Evolutionary conservation across 768 basidiomycete species (phyloP).

Genomic region (Gloeopeniophorella convolvens): DNA sequence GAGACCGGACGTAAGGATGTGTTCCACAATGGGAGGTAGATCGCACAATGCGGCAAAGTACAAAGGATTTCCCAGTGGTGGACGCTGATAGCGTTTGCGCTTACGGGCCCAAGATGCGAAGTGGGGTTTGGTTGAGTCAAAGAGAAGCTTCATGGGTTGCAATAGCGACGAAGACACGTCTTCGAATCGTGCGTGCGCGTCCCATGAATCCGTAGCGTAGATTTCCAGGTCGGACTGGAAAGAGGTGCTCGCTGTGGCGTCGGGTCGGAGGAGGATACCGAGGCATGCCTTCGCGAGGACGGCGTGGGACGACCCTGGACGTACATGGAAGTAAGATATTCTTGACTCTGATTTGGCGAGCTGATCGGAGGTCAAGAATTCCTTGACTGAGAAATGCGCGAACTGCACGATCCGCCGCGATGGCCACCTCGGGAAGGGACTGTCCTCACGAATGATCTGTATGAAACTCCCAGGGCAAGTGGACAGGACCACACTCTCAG

Average conservation of each 20-base stretch:
- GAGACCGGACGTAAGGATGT: neutral
- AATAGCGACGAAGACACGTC: neutral
- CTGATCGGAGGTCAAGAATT: neutral
- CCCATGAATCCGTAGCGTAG: neutral
- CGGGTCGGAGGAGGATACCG: neutral
- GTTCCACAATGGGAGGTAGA: neutral
- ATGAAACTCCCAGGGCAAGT: too few relatives aligned
- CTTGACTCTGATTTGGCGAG: neutral
- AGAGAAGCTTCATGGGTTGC: neutral
- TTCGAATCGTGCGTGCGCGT: neutral
- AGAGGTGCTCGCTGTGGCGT: too few relatives aligned
- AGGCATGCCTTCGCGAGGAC: neutral
- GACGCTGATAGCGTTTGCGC: neutral
- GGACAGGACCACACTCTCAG: too few relatives aligned
- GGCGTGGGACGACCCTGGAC: neutral
- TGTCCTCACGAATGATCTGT: too few relatives aligned
- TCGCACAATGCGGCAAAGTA: neutral
- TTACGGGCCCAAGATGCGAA: neutral
- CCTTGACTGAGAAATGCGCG: neutral
- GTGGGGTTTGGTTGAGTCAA: neutral
- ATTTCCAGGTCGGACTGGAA: neutral
- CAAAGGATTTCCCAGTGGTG: too few relatives aligned
- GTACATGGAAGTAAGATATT: neutral
- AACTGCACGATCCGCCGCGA: too few relatives aligned
- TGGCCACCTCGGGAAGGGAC: too few relatives aligned